Percentiles rank a stretch among this genome's conserved stretches.
Conservation (phyloP, 2,329 filamentous ascomycete genomes). For the Aspergillus sp. region DNA sequence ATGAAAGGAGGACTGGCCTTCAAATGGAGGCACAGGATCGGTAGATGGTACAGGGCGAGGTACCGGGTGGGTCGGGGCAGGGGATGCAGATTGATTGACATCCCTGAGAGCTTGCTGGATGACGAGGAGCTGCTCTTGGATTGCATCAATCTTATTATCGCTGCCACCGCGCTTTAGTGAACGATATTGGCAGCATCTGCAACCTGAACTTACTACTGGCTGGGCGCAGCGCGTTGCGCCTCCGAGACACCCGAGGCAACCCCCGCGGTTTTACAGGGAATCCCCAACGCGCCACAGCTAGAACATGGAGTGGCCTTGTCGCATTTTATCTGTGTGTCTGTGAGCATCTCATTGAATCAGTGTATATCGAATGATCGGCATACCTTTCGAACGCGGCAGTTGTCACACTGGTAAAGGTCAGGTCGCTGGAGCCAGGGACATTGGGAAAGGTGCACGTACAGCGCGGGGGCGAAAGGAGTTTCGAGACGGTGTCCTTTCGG, state of each 20-base stretch:
- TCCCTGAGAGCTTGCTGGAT: constrained; percentile 20
- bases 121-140: constrained; percentile 20
- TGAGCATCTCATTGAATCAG: not conserved
- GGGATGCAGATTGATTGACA: constrained; percentile 8
- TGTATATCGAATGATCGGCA: not conserved
- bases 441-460: constrained; percentile 11
- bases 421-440: not conserved
- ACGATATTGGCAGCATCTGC: not conserved
- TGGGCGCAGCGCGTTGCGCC: constrained; percentile 1
- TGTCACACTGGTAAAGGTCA: constrained; percentile 22
- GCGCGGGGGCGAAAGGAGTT: constrained; percentile 26
- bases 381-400: constrained; percentile 30
- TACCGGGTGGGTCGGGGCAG: constrained; percentile 1
- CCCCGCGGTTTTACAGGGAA: constrained; percentile 16
- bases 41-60: constrained; percentile 12
- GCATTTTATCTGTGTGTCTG: constrained; percentile 19
- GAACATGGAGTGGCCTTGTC: constrained; percentile 25
- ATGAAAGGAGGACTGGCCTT: constrained; percentile 26
- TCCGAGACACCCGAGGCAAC: constrained; percentile 3
- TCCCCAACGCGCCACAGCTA: constrained; percentile 19
- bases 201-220: constrained; percentile 17
- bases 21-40: constrained; percentile 21
- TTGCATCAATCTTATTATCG: constrained; percentile 16
- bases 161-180: constrained; percentile 14
- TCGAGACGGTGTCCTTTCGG: constrained; percentile 9